phyloP scores from a whole-genome alignment of 352 stramenopile genomes.

The Vaucheria bursata region DNA sequence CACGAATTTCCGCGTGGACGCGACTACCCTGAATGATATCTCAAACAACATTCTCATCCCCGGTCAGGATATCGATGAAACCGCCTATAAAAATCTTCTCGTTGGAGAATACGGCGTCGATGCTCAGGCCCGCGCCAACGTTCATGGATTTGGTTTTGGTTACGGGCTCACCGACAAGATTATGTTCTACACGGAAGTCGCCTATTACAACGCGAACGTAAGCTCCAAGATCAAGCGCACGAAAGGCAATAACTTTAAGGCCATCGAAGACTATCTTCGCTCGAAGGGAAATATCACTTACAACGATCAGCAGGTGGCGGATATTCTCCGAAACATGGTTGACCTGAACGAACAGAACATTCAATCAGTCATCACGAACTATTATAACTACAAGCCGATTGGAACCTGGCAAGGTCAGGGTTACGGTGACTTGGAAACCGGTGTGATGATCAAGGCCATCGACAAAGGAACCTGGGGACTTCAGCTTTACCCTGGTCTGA shows the following conservation, averaged over 20 bases:
- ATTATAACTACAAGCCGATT: background rate
- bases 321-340: no score
- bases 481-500: background rate
- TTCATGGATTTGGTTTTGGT: background rate
- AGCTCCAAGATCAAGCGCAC: background rate
- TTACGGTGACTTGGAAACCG: background rate
- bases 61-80: background rate
- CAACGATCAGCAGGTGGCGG: background rate
- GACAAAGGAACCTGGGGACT: background rate
- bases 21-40: background rate
- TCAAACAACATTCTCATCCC: background rate
- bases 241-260: background rate
- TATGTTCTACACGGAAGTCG: background rate
- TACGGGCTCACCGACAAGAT: background rate
- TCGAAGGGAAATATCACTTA: no score
- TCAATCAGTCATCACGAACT: background rate
- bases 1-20: background rate
- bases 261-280: background rate
- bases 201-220: background rate
- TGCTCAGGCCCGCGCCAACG: background rate
- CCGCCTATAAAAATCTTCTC: background rate
- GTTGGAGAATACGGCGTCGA: background rate
- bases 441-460: background rate
- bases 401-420: background rate
- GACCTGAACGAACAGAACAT: background rate